These are phyloP conservation scores for Cyclotella cryptica DNA, from an alignment of 108 stramenopile genomes.

Conservation along the genomic window DNA sequence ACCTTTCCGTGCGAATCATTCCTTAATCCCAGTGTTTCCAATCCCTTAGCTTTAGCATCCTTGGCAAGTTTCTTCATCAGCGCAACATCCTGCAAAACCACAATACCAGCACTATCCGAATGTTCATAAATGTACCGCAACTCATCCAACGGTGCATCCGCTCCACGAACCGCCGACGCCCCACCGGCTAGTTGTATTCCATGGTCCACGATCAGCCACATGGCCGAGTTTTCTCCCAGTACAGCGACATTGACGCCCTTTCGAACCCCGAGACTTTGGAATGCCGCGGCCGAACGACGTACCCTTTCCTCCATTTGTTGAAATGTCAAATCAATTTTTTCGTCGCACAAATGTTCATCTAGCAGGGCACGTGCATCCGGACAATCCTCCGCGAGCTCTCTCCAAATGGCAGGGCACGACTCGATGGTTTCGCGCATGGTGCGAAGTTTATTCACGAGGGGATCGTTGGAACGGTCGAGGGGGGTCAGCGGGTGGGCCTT, in stretches of 20 bases:
- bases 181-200: slow-evolving; percentile 83
- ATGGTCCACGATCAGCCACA: slow-evolving; percentile 88
- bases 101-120: slow-evolving; percentile 81
- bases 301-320: slow-evolving; percentile 67
- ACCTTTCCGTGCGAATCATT: slow-evolving; percentile 76
- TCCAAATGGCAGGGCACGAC: slow-evolving; percentile 78
- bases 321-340: slow-evolving; percentile 71
- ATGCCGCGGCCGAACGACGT: slow-evolving; percentile 64
- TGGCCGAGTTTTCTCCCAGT: slow-evolving; percentile 88
- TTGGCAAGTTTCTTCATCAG: slow-evolving; percentile 69
- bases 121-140: slow-evolving; percentile 92
- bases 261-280: slow-evolving; percentile 66
- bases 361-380: slow-evolving; percentile 72
- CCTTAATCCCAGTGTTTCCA: slow-evolving; percentile 63
- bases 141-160: slow-evolving; percentile 87
- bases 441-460: slow-evolving; percentile 77
- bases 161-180: slow-evolving; percentile 86
- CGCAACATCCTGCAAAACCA: slow-evolving; percentile 80
- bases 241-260: slow-evolving; percentile 81
- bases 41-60: slow-evolving; percentile 65
- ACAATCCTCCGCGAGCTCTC: slow-evolving; percentile 61
- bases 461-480: slow-evolving; percentile 73
- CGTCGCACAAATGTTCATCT: slow-evolving; percentile 81
- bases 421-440: slow-evolving; percentile 68
- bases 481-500: slow-evolving; percentile 51